phyloP scores from a whole-genome alignment of 2,329 filamentous ascomycete genomes.

The Pestalotiopsis sp. region DNA sequence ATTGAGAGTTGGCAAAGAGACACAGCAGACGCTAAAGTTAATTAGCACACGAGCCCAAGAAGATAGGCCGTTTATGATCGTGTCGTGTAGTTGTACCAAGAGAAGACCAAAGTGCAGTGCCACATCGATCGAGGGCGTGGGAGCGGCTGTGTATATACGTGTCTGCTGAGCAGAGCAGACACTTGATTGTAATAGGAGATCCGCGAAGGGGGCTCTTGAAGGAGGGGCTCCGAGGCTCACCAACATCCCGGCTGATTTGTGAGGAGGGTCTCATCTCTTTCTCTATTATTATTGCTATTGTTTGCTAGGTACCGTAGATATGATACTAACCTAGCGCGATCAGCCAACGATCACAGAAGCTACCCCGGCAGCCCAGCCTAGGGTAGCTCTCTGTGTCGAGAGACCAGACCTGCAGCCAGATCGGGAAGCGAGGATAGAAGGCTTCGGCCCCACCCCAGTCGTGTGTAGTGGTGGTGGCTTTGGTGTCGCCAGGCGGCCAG shows the following conservation, averaged over 20 bases:
- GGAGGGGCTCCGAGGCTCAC: not conserved
- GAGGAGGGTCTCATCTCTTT: not conserved
- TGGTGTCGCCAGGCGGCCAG: not conserved
- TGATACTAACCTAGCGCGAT: not conserved
- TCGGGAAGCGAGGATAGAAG: slow-evolving; percentile 1
- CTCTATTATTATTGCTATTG: not conserved
- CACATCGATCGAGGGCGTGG: not conserved
- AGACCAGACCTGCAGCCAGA: slow-evolving; percentile 3
- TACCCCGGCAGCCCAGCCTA: not conserved
- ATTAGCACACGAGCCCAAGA: not conserved
- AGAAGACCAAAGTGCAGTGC: not conserved
- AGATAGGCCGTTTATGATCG: not conserved
- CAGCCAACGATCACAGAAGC: not conserved
- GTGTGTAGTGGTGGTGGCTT: not conserved
- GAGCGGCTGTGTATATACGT: not conserved
- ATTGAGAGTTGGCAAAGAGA: not conserved
- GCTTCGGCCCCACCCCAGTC: not conserved
- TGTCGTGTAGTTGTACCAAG: not conserved
- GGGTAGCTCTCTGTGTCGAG: not conserved
- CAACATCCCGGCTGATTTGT: not conserved
- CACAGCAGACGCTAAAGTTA: slow-evolving; percentile 1
- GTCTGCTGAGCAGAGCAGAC: not conserved
- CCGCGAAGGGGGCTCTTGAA: not conserved
- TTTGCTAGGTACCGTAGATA: not conserved
- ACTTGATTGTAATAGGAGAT: not conserved